Base-by-base conservation (phyloP, 1,284 basidiomycete species). In the Fomitiporia mediterranea region DNA sequence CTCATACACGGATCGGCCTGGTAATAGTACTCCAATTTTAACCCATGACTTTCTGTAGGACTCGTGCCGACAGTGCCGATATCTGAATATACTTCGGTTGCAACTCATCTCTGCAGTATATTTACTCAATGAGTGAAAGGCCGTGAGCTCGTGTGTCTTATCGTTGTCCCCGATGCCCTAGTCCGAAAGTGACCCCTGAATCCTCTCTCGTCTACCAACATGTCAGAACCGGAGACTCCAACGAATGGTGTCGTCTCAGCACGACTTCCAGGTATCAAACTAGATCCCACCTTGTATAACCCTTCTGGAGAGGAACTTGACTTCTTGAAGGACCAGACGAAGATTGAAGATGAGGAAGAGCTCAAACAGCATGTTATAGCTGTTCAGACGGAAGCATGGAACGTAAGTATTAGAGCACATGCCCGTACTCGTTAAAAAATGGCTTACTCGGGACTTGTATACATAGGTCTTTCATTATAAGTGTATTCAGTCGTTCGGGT, bases 281-380 rank as follows among this genome's bases (percentile, higher is more conserved):
- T 60, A 15, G 58, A 60, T 34, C 50, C 54, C 2, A 35, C 19
- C 28, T 19, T 56, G 15, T 60, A 60, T 38, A 23, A 32, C 1
- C 49, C 51, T n/a, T n/a, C 15, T n/a, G 21, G 15, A 1, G 52
- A 55, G 11, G 60, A 60, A 37, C 19, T 51, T 21, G 53, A 54
- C 37, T 62, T 62, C 25, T n/a, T 62, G 21, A 60, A 57, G 53
- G 34, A 25, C n/a, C 46, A 53, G 39, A 59, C 56, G 9, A 53
- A 53, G 17, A 61, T 60, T 23, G 15, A 60, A 21, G 49, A 55
- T 42, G 55, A 60, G 5, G 58, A 59, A 4, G 58, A 57, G 25
- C 44, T 61, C 7, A 59, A 53, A 38, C 6, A 49, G 19, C 60
- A 61, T 23, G 39, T 61, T 13, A 27, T 61, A 3, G 19, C 51